A percentile compares a stretch with the other conserved stretches of the same genome.
Conservation (phyloP, 805 yeast species). For the Monosporozyma yasuniensis region DNA sequence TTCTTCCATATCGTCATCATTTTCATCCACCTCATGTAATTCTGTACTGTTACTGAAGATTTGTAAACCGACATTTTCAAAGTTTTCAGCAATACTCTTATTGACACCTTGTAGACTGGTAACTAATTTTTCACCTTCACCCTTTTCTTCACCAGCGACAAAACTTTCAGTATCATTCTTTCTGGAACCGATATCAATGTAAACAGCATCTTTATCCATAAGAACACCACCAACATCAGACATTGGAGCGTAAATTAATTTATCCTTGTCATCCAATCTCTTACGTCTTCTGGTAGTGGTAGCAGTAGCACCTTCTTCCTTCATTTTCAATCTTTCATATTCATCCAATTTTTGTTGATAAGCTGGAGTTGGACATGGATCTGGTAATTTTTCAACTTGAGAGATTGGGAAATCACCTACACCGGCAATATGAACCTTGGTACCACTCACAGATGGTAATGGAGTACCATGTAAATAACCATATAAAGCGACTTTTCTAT, state of each 20-base stretch:
- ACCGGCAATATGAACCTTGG: conserved; percentile 89
- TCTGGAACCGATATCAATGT: conserved; percentile 50
- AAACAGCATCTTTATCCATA: conserved; percentile 95
- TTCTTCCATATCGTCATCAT: conserved; percentile 32
- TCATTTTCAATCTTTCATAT: conserved; percentile 61
- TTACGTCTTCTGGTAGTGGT: conserved; percentile 74
- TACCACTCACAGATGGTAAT: conserved; percentile 47
- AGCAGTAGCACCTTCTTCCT: conserved; percentile 51
- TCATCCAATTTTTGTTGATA: conserved; percentile 82
- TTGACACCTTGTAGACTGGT: conserved; percentile 69
- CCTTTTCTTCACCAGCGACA: conserved; percentile 56
- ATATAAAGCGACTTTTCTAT: conserved; percentile 82
- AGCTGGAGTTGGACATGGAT: conserved; percentile 97
- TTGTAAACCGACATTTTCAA: conserved; percentile 61
- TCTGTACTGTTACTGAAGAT: conserved; percentile 59
- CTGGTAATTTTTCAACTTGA: conserved; percentile 82
- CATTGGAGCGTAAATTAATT: conserved; percentile 97
- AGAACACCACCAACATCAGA: conserved; percentile 98
- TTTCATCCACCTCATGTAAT: conserved; percentile 36
- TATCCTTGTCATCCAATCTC: conserved; percentile 88
- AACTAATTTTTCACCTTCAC: conserved; percentile 80
- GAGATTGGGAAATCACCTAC: conserved; percentile 79
- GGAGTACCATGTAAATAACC: conserved; percentile 96
- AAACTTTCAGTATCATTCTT: conserved; percentile 34
- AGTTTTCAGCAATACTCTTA: conserved; percentile 48